These are phyloP conservation scores for Exobasidium cylindrosporum DNA, from an alignment of 1,284 basidiomycete species.

Conservation along the genomic window DNA sequence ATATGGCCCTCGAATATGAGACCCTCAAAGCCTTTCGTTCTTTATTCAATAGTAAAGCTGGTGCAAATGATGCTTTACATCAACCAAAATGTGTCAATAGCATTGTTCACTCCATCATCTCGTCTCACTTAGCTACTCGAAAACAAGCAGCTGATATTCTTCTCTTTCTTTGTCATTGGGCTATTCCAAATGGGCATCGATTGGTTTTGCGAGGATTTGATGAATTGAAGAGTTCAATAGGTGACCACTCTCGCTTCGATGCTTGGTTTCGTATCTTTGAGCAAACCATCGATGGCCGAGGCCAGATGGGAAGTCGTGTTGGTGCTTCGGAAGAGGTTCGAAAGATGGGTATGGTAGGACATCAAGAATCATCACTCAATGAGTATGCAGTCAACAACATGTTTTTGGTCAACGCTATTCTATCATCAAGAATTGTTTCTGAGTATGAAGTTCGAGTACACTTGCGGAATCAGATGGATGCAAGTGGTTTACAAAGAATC, in stretches of 20 bases:
- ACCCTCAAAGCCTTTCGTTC: slow-evolving; percentile 81
- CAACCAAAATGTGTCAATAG: slow-evolving; percentile 77
- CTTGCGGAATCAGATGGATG: slow-evolving; percentile 81
- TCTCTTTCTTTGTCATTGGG: slow-evolving; percentile 60
- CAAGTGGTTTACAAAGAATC: slow-evolving; percentile 75
- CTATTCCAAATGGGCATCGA: slow-evolving; percentile 58
- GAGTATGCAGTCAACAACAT: slow-evolving; percentile 42
- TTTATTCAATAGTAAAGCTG: slow-evolving; percentile 75
- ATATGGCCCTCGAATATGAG: slow-evolving; percentile 78
- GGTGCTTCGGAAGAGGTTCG: slow-evolving; percentile 87
- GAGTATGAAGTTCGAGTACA: slow-evolving; percentile 74
- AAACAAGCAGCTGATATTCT: slow-evolving; percentile 77
- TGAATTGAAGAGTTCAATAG: slow-evolving; percentile 40
- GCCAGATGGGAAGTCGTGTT: slow-evolving; percentile 91
- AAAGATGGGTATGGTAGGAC: slow-evolving; percentile 55
- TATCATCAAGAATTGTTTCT: slow-evolving; percentile 47
- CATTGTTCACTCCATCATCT: slow-evolving; percentile 79
- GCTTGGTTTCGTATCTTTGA: slow-evolving; percentile 88
- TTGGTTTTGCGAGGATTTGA: slow-evolving; percentile 60
- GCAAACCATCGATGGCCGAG: slow-evolving; percentile 73
- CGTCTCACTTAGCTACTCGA: slow-evolving; percentile 75
- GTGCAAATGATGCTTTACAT: slow-evolving; percentile 72
- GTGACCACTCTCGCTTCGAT: slow-evolving; percentile 64
- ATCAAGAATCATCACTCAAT: slow-evolving; percentile 81
- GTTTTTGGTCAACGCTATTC: slow-evolving; percentile 46